Base-by-base conservation (phyloP, 1,139 yeast species). In the Candida glucosophila region DNA sequence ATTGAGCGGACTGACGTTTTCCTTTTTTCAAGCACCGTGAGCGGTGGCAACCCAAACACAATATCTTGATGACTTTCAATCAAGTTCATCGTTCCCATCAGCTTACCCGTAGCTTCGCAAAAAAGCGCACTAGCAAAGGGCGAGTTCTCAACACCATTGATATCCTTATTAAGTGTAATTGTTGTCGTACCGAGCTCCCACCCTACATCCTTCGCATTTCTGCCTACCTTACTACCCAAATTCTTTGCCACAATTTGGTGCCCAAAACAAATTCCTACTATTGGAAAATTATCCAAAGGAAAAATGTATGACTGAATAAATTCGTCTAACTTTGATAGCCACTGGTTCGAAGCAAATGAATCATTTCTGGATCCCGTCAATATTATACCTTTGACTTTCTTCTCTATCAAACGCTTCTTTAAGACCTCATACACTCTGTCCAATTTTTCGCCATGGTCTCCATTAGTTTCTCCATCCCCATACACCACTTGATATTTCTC, bases 201-300 rank as follows among this genome's bases (percentile, higher is more conserved):
- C 2, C 92, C 92, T 19, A 50, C 36, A 13, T 47, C 54, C 10
- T 48, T 32, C 1, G 57, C 48, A 47, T 76, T 80, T 32, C 74
- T 58, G 5, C 58, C 73, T 4, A 79, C 78, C 25, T 54, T 52
- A 20, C 73, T 65, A 2, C 85, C 90, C 24, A 82, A 52, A 5
- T 78, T 73, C 31, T 77, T 63, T 2, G 76, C 78, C 15, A 82
- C 49, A 12, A 83, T 60, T 46, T 86, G 96, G 48, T 85, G 95
- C 3, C 95, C 96, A 47, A 82, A 85, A 47, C 95, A 86, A 20
- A 85, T 59, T 1, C 92, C 88, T 3, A 68, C 63, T 3, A 73
- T 36, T 1, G 79, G 79, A 26, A 62, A 42, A 35, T 41, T 32
- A 3, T 32, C 34, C 10, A 47, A 27, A 15, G 40, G 23, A 38